Base-by-base conservation (phyloP, 176 grass and related monocot species). In the Aegilops speltoides region DNA sequence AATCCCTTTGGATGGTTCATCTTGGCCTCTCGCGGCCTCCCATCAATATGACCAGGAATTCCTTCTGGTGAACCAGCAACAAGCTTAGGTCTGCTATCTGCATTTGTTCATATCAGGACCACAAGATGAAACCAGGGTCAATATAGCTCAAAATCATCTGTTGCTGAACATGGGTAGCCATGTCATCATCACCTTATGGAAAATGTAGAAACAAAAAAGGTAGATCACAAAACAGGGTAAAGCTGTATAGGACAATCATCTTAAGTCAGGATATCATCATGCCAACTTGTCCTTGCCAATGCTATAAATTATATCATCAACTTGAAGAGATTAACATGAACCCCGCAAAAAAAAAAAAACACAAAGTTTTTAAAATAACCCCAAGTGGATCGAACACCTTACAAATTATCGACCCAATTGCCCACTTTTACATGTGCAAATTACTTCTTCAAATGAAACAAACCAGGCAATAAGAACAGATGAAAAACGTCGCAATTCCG, bases 1-100 rank as follows among this genome's bases (percentile, higher is more conserved):
- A 98, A 96, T 86, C 97, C 92, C 83, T 94, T 98, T n/a, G 97
- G 97, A 88, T 91, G 97, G 73, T 98, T 98, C 93, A 98, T 86
- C 88, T 89, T 93, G 2, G 94, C 97, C 73, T 98, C 96, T 70
- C 90, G 87, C 56, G 79, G 76, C 85, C 86, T 92, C 77, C 97
- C 97, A 87, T 98, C 97, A 62, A 98, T 87, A 91, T 96, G 90
- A 72, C 97, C 94, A 19, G 89, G 80, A 91, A 84, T 91, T 85
- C 97, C 97, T 86, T 98, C 97, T 3, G 89, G 76, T 24, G 97
- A 98, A 68, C 97, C 97, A 40, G 97, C 92, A 68, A 98, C 72
- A 79, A 98, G 92, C 85, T 94, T 98, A 1, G 97, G 94, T 59
- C 94, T 98, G 84, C 92, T 98, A 90, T 98, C 94, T 96, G 93